Percentiles rank a stretch among this genome's conserved stretches.
These are phyloP conservation scores for Triticum urartu DNA, from an alignment of 176 grass and related monocot genomes.

Conservation along the genomic window DNA sequence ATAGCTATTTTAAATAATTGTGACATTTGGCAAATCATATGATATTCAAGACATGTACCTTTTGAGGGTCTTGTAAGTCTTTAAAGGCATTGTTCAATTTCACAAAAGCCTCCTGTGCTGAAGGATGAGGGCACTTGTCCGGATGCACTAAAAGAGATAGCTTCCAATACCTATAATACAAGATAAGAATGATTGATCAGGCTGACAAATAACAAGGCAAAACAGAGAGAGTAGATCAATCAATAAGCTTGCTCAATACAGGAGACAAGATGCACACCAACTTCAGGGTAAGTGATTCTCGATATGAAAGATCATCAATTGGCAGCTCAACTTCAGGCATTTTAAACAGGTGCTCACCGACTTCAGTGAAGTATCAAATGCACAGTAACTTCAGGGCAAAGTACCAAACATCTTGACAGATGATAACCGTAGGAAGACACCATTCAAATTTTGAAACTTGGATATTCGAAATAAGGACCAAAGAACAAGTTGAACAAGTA, in stretches of 20 bases:
- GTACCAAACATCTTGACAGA: not conserved
- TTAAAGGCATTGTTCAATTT: conserved; percentile 94
- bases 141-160: conserved; percentile 94
- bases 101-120: conserved; percentile 85
- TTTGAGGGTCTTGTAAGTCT: conserved; percentile 90
- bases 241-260: not conserved
- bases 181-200: conserved; percentile 23
- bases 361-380: not conserved
- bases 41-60: conserved; percentile 47
- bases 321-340: not conserved
- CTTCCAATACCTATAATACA: conserved; percentile 87
- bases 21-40: not conserved
- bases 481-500: not conserved
- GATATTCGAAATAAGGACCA: not conserved
- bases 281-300: not conserved
- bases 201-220: not conserved
- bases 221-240: not conserved
- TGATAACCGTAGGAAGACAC: not conserved
- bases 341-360: not conserved
- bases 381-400: not conserved
- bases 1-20: not conserved
- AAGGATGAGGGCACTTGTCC: conserved; percentile 93
- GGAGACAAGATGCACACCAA: not conserved
- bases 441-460: not conserved
- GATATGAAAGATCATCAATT: not conserved